Base-by-base conservation (phyloP, 257 asterid genomes). In the Fraxinus pennsylvanica region DNA sequence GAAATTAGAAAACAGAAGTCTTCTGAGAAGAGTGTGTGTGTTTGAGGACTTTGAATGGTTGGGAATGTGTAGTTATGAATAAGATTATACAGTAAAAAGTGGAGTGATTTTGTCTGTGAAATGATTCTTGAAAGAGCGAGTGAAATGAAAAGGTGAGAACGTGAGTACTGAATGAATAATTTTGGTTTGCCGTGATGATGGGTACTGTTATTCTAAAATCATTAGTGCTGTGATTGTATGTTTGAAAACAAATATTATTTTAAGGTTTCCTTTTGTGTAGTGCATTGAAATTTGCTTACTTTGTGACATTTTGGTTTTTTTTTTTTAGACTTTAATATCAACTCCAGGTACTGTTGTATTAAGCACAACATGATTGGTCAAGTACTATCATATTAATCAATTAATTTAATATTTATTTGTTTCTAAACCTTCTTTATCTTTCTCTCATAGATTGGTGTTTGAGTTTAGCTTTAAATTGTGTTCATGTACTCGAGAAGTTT, bases 121-220 rank as follows among this genome's bases (percentile, higher is more conserved):
- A 70, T 54, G 50, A 27, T 35, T 82, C 75, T 83, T 70, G 35
- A 66, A 33, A 80, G 66, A 32, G 78, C 66, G 45, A 39, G 45
- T 39, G 9, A 39, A 39, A 39, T 39, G 43, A 38, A 38, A 38
- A 38, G 43, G 43, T 38, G 43, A 38, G 43, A 25, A 25, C 7
- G 7, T 38, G 43, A 38, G 45, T 39, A 39, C 45, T 39, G 45
- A 54, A 50, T 39, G 69, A 69, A 75, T 61, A 79, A 80, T 72
- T 81, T 47, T 78, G 73, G 84, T 81, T 74, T 81, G 63, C 75
- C 80, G 83, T 88, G 91, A 90, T 91, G 96, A 90, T 92, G 94
- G 94, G 85, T 74, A 84, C 83, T 88, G 89, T 92, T 87, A 92
- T 92, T 90, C 89, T 82, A 84, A 89, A 89, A 92, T 92, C 91